A percentile compares a stretch with the other conserved stretches of the same genome.
phyloP scores from a whole-genome alignment of 2,329 filamentous ascomycete species.

The Alternaria triticina region DNA sequence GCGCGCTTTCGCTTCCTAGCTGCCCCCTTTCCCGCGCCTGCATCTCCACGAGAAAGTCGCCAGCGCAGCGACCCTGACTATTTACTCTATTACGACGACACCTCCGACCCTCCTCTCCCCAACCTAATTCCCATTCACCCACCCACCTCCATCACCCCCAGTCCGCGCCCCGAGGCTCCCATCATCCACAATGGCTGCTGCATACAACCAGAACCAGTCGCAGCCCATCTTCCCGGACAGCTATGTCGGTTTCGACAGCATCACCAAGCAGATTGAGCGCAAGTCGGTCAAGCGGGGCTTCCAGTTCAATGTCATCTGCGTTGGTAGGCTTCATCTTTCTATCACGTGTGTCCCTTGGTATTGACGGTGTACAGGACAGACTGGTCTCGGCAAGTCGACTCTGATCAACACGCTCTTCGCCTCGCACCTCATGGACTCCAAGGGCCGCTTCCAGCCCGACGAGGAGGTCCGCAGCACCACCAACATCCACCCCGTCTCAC shows the following conservation, averaged over 20 bases:
- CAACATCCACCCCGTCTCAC: constrained; percentile 96
- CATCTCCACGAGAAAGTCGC: constrained; percentile 47
- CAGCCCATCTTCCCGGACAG: constrained; percentile 81
- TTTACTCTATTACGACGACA: constrained; percentile 33
- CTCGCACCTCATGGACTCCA: constrained; percentile 98
- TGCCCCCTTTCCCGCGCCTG: constrained; percentile 50
- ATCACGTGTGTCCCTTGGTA: background rate
- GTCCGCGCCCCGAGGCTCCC: constrained; percentile 30
- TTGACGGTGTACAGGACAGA: constrained; percentile 73
- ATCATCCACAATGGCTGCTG: constrained; percentile 64
- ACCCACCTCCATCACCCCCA: constrained; percentile 13
- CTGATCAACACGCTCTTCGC: constrained; percentile 99
- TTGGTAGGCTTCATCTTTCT: constrained; percentile 72
- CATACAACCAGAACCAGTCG: constrained; percentile 65
- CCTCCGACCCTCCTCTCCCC: constrained; percentile 17
- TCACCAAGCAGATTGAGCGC: constrained; percentile 98
- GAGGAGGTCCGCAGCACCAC: constrained; percentile 95
- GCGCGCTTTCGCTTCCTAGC: constrained; percentile 47
- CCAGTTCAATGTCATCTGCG: constrained; percentile 99
- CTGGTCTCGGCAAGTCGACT: constrained; percentile 97
- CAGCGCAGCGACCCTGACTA: constrained; percentile 42
- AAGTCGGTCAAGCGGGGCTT: constrained; percentile 99
- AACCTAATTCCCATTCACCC: constrained; percentile 8
- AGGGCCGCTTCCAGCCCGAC: constrained; percentile 90
- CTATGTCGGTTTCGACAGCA: constrained; percentile 99